phyloP scores from a whole-genome alignment of 2,329 filamentous ascomycete species.

The Aspergillus fumigatus region DNA sequence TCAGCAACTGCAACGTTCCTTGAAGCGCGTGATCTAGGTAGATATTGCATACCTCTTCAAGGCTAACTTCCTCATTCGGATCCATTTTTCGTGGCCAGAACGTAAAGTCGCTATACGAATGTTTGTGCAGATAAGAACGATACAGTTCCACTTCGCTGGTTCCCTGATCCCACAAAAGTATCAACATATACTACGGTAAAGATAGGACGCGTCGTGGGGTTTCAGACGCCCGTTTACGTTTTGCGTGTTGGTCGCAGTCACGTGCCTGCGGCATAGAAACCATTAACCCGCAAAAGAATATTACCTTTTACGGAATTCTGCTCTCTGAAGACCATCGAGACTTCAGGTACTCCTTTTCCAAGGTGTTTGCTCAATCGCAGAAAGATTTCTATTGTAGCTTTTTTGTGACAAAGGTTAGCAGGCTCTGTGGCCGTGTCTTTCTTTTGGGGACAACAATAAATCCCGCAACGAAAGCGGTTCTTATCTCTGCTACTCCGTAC shows the following conservation, averaged over 20 bases:
- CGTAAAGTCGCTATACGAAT: neutral
- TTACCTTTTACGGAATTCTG: conserved; percentile 13
- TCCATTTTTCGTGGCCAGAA: conserved; percentile 15
- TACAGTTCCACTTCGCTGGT: neutral
- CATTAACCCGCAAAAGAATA: conserved; percentile 13
- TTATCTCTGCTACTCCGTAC: neutral
- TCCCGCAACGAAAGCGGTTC: neutral
- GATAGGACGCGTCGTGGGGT: neutral
- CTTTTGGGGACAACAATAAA: neutral
- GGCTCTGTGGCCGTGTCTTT: neutral
- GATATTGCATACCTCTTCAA: conserved; percentile 30
- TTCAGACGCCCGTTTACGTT: neutral
- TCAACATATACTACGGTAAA: neutral
- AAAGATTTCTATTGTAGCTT: neutral
- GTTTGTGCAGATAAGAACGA: neutral
- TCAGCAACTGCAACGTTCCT: neutral
- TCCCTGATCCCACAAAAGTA: neutral
- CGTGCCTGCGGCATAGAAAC: neutral
- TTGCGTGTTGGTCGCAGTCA: conserved; percentile 8
- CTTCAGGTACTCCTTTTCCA: neutral
- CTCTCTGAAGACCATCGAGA: neutral
- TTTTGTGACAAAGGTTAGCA: neutral
- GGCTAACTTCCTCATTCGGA: conserved; percentile 25
- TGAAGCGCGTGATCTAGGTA: neutral
- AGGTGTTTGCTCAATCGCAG: neutral